Base-by-base conservation (phyloP, 164 flowering plant genomes). In the Chimonanthus salicifolius region DNA sequence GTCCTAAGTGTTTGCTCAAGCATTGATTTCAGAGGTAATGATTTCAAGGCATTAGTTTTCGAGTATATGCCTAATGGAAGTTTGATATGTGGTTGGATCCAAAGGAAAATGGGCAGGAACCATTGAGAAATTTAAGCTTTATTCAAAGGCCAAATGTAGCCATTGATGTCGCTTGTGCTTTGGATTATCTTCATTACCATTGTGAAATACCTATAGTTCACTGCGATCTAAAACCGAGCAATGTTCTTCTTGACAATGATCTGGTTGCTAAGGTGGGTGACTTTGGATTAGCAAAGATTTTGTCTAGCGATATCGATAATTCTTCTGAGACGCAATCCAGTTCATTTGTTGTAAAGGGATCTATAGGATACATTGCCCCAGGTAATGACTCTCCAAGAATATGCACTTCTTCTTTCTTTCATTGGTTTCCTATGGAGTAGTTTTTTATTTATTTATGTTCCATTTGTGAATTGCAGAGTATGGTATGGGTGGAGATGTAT, bases 401-500 rank as follows among this genome's bases (percentile, higher is more conserved):
- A 33, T 21, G 4, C 58, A n/a, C 20, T 20, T 46, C 5, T 68
- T 68, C 4, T n/a, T 64, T 4, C 67, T 21, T 64, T 21, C 33
- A 43, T 21, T 33, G 20, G 21, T 64, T 33, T 0, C 8, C 20
- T 5, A 64, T 21, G 44, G 20, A 13, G n/a, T 6, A 4, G 4
- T 62, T 62, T 16, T 15, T 62, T 15, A 13, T 18, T 62, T 64
- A 43, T 21, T 9, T 15, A 0, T 44, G 44, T 7, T 9, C 8
- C 11, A 13, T 33, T 1, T 64, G 47, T 21, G 10, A 64, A 16
- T 49, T 62, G 68, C 72, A 72, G 79, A 72, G 18, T 72, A 62
- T 72, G 79, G 79, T 11, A 72, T 67, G 74, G 72, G 78, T 33
- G 64, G 69, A 13, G 68, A 69, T 50, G 79, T 49, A 10, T 72